Conservation (phyloP, 1,284 basidiomycete species). For the Cutaneotrichosporon spelunceum region DNA sequence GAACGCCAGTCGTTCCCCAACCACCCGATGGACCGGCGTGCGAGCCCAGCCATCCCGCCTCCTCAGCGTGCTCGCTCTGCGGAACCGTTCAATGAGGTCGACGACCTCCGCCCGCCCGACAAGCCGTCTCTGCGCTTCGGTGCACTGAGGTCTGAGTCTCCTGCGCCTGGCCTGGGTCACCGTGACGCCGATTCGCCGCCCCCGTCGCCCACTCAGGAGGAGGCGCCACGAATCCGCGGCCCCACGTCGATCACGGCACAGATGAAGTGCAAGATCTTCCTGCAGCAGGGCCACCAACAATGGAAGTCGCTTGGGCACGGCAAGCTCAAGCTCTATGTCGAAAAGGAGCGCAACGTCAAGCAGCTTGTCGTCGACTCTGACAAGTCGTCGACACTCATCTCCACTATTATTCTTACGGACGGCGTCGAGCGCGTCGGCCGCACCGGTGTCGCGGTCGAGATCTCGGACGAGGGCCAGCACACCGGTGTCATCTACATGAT, state of each 20-base stretch:
- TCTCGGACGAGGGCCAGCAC: conserved; percentile 81
- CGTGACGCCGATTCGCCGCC: conserved; percentile 15
- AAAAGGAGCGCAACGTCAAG: conserved; percentile 77
- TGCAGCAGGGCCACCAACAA: conserved; percentile 90
- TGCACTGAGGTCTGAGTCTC: conserved; percentile 10
- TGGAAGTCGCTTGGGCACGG: conserved; percentile 94
- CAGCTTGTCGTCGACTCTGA: conserved; percentile 94
- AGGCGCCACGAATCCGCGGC: conserved; percentile 57
- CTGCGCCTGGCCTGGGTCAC: neutral
- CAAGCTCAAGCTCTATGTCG: conserved; percentile 76
- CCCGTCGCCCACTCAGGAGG: conserved; percentile 51
- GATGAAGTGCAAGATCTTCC: conserved; percentile 98
- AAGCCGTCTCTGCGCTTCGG: conserved; percentile 18
- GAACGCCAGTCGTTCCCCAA: conserved; percentile 8
- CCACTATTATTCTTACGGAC: conserved; percentile 90
- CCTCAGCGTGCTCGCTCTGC: conserved; percentile 6
- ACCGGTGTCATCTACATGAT: conserved; percentile 99
- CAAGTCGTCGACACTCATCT: conserved; percentile 72
- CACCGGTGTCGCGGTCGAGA: conserved; percentile 93
- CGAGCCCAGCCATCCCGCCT: neutral
- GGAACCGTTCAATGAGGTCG: conserved; percentile 16
- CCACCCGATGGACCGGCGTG: neutral
- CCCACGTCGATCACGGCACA: conserved; percentile 77
- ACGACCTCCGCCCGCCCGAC: conserved; percentile 11
- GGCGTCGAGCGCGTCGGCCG: conserved; percentile 97